Conservation (phyloP, 2,329 filamentous ascomycete genomes). For the Verticillium tricorpus region DNA sequence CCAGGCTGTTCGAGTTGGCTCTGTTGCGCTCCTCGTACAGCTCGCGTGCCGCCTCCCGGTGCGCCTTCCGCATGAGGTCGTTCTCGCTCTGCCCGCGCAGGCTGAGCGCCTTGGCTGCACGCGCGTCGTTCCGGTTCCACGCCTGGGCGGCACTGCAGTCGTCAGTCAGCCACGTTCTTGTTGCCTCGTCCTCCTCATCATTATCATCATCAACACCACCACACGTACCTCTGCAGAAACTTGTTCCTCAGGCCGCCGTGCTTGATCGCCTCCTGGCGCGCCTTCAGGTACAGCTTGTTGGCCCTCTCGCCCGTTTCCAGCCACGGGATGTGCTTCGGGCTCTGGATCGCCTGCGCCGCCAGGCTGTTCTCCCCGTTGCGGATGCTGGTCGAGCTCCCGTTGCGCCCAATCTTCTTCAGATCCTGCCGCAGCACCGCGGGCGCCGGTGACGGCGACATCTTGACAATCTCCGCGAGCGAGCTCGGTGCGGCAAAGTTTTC, state of each 20-base stretch:
- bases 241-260: conserved; percentile 96
- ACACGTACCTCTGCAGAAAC: conserved; percentile 79
- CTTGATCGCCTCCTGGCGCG: conserved; percentile 92
- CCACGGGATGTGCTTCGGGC: conserved; percentile 93
- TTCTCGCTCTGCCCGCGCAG: conserved; percentile 95
- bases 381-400: conserved; percentile 60
- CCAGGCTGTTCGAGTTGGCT: conserved; percentile 51
- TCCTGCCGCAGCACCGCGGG: conserved; percentile 57
- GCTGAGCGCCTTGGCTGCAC: conserved; percentile 90
- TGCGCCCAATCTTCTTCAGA: conserved; percentile 54
- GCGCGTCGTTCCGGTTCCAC: conserved; percentile 96
- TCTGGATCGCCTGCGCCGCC: conserved; percentile 77
- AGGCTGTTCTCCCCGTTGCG: conserved; percentile 72
- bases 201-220: not conserved
- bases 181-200: too few species aligned
- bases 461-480: conserved; percentile 89
- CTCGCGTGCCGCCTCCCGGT: conserved; percentile 86
- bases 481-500: conserved; percentile 61
- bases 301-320: conserved; percentile 86
- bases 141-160: conserved; percentile 79
- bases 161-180: conserved; percentile 1
- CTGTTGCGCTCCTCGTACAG: conserved; percentile 93
- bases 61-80: conserved; percentile 93
- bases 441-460: conserved; percentile 85
- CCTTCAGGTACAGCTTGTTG: conserved; percentile 93